A percentile compares a stretch with the other conserved stretches of the same genome.
These are phyloP conservation scores for Rheum nobile DNA, from an alignment of 148 eudicot species.

Conservation along the genomic window DNA sequence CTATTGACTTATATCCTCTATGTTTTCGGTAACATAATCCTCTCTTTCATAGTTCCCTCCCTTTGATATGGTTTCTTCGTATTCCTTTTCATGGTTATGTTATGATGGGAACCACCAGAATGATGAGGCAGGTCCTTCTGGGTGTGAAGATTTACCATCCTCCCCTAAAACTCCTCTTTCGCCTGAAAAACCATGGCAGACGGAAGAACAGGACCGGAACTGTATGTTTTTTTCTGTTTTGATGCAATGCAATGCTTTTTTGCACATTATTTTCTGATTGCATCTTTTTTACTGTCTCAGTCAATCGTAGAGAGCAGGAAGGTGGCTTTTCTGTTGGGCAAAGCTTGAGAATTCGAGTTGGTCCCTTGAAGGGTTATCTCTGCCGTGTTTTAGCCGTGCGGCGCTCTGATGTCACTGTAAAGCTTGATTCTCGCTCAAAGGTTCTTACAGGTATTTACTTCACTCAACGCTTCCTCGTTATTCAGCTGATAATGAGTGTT, in stretches of 20 bases:
- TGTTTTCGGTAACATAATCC: not conserved
- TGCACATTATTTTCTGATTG: slow-evolving; percentile 2
- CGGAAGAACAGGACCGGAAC: slow-evolving; percentile 36
- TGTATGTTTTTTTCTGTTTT: slow-evolving; percentile 32
- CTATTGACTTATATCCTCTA: not conserved
- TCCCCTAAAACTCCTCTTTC: slow-evolving; percentile 84
- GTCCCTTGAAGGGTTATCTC: slow-evolving; percentile 91
- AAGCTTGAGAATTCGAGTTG: slow-evolving; percentile 73
- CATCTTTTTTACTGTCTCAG: slow-evolving; percentile 14
- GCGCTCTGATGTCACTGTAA: slow-evolving; percentile 75
- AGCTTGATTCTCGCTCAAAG: slow-evolving; percentile 87
- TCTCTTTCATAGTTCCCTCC: not conserved
- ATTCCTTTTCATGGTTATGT: not conserved
- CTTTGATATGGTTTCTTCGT: not conserved
- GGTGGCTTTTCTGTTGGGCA: slow-evolving; percentile 81
- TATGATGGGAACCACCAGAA: slow-evolving; percentile 30
- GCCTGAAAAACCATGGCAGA: slow-evolving; percentile 50
- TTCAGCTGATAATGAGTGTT: not conserved
- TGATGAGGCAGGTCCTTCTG: slow-evolving; percentile 38
- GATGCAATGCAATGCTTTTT: not conserved
- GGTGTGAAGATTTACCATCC: slow-evolving; percentile 50
- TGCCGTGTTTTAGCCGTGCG: slow-evolving; percentile 87
- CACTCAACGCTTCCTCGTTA: not conserved
- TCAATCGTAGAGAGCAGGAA: slow-evolving; percentile 36
- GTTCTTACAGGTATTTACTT: slow-evolving; percentile 66